Conservation (phyloP, 345 rosid genomes). For the Mercurialis annua region DNA sequence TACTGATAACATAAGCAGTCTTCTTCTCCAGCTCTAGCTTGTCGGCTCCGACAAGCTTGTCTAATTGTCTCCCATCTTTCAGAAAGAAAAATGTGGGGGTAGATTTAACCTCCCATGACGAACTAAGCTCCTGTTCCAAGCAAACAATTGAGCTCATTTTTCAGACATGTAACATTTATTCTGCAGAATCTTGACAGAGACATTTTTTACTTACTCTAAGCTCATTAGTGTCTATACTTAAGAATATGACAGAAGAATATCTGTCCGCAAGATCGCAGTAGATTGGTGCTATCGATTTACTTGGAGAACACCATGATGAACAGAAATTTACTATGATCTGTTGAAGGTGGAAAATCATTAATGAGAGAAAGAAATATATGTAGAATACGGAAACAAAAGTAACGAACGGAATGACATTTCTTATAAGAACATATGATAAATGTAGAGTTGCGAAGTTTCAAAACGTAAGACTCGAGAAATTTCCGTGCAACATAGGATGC, state of each 20-base stretch:
- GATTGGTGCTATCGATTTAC: conserved; percentile 65
- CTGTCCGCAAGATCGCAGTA: conserved; percentile 67
- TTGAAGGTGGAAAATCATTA: neutral
- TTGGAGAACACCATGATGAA: conserved; percentile 89
- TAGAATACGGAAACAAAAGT: neutral
- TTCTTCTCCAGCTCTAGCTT: conserved; percentile 78
- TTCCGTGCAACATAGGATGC: too few species aligned
- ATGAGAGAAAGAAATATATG: neutral
- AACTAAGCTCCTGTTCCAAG: conserved; percentile 66
- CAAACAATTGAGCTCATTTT: neutral
- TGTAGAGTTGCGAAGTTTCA: neutral
- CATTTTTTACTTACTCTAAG: conserved; percentile 50
- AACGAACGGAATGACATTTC: too few species aligned
- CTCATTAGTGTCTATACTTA: conserved; percentile 76
- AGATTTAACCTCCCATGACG: conserved; percentile 81
- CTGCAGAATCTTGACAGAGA: neutral
- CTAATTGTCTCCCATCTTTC: conserved; percentile 72
- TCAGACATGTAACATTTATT: neutral
- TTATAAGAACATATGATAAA: too few species aligned
- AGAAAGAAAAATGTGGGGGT: conserved; percentile 90
- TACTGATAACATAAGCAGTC: conserved; percentile 33
- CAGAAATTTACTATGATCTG: conserved; percentile 87
- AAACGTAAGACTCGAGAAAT: too few species aligned
- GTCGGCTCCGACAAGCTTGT: conserved; percentile 87
- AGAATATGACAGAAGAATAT: conserved; percentile 63